Evolutionary conservation across 2,329 filamentous ascomycete species (phyloP).

Genomic region (Penicillium janthinellum): DNA sequence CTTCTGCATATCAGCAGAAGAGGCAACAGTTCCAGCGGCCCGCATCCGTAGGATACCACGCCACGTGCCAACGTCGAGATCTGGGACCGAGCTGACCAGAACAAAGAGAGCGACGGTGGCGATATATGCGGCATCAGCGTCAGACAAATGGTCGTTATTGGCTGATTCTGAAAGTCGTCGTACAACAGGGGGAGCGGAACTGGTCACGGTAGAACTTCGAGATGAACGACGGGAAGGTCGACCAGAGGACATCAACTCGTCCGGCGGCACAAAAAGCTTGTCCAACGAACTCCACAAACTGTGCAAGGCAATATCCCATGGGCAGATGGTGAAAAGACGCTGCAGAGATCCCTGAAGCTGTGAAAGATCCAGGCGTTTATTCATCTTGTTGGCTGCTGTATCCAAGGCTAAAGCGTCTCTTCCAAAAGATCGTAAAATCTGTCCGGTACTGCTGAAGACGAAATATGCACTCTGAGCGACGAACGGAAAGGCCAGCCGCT

Average conservation of each 20-base stretch:
- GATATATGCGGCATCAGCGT: constrained; percentile 44
- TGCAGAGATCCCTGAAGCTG: constrained; percentile 38
- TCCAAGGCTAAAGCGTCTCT: constrained; percentile 15
- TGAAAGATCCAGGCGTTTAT: constrained; percentile 30
- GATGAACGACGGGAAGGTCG: constrained; percentile 36
- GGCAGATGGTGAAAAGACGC: constrained; percentile 41
- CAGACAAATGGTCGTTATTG: constrained; percentile 39
- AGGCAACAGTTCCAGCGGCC: constrained; percentile 41
- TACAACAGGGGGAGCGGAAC: constrained; percentile 26
- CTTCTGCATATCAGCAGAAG: constrained; percentile 41
- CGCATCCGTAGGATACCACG: constrained; percentile 47
- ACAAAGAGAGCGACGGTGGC: constrained; percentile 42
- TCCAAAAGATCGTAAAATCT: constrained; percentile 46
- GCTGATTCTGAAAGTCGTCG: constrained; percentile 31
- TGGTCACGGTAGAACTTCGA: constrained; percentile 29
- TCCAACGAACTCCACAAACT: constrained; percentile 46
- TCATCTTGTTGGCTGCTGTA: constrained; percentile 2
- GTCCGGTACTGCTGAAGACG: constrained; percentile 43
- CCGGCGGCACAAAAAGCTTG: constrained; percentile 43
- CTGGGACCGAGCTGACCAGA: constrained; percentile 42
- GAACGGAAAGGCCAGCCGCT: constrained; percentile 44
- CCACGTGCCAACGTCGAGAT: constrained; percentile 41
- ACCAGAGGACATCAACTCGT: constrained; percentile 35
- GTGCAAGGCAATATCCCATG: constrained; percentile 45
- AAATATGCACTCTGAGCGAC: constrained; percentile 49